Percentiles rank a stretch among this genome's conserved stretches.
These are phyloP conservation scores for Ciborinia camelliae DNA, from an alignment of 2,329 filamentous ascomycete species.

Conservation along the genomic window DNA sequence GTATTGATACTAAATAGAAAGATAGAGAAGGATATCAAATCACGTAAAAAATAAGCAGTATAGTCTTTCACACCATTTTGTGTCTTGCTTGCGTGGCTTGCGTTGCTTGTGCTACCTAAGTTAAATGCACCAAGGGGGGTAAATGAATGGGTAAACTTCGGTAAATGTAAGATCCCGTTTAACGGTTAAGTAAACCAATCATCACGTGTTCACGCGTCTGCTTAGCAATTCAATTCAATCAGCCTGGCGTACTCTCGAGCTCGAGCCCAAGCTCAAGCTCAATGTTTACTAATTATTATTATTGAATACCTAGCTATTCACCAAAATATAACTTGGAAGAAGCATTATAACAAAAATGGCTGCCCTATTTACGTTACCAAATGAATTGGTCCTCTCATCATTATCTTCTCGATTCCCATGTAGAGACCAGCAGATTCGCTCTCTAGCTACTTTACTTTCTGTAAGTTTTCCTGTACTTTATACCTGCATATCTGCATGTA, in stretches of 20 bases:
- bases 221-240: too few species aligned
- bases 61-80: not conserved
- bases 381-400: slow-evolving; percentile 48
- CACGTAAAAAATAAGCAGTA: not conserved
- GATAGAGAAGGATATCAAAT: not conserved
- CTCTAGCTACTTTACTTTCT: slow-evolving; percentile 52
- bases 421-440: slow-evolving; percentile 56
- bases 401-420: slow-evolving; percentile 52
- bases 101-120: too few species aligned
- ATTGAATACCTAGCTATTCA: too few species aligned
- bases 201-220: too few species aligned
- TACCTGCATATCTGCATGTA: not conserved
- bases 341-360: slow-evolving; percentile 33
- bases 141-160: not conserved
- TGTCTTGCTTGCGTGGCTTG: not conserved
- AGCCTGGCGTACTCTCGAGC: too few species aligned
- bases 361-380: slow-evolving; percentile 50
- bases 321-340: not conserved
- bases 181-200: too few species aligned
- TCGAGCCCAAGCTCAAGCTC: too few species aligned
- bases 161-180: too few species aligned
- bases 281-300: too few species aligned
- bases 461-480: slow-evolving; percentile 26
- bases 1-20: not conserved
- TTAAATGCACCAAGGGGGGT: too few species aligned